Evolutionary conservation across 2,329 filamentous ascomycete genomes (phyloP).

Genomic region (Aspergillus sp.): DNA sequence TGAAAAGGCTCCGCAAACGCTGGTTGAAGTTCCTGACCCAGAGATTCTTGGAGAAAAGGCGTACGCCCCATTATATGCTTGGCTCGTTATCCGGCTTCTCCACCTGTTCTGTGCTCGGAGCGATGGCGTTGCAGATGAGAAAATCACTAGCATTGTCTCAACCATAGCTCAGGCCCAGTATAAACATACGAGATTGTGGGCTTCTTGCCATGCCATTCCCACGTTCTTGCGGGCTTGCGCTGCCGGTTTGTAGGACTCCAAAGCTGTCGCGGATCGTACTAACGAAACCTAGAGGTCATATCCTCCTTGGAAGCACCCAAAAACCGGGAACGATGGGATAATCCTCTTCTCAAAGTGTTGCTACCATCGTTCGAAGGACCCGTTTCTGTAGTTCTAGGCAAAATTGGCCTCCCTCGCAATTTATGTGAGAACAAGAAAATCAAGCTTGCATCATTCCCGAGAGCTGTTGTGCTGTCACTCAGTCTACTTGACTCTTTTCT

Average conservation of each 20-base stretch:
- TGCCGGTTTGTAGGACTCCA: conserved; percentile 39
- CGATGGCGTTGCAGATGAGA: conserved; percentile 46
- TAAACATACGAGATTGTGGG: conserved; percentile 36
- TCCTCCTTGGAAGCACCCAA: conserved; percentile 44
- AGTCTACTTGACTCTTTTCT: conserved; percentile 38
- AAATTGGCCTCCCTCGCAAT: conserved; percentile 35
- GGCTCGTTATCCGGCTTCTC: conserved; percentile 59
- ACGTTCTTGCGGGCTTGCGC: conserved; percentile 41
- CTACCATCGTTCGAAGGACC: conserved; percentile 33
- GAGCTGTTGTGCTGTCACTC: conserved; percentile 31
- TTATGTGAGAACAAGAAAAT: conserved; percentile 30
- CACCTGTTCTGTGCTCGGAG: conserved; percentile 50
- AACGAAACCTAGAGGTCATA: conserved; percentile 49
- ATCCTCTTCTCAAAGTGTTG: conserved; percentile 21
- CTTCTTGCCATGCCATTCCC: conserved; percentile 35
- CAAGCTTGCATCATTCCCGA: conserved; percentile 33
- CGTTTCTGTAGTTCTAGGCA: conserved; percentile 36
- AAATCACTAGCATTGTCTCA: conserved; percentile 41
- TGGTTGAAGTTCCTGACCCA: conserved; percentile 69
- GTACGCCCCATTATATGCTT: conserved; percentile 56
- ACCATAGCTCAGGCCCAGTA: conserved; percentile 38
- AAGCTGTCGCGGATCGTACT: conserved; percentile 17
- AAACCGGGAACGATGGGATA: conserved; percentile 13
- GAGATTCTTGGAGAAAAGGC: conserved; percentile 55
- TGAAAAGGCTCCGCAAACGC: conserved; percentile 70